Percentiles rank a stretch among this genome's conserved stretches.
These are phyloP conservation scores for Sphagnurus paluster DNA, from an alignment of 1,284 basidiomycete species.

Conservation along the genomic window DNA sequence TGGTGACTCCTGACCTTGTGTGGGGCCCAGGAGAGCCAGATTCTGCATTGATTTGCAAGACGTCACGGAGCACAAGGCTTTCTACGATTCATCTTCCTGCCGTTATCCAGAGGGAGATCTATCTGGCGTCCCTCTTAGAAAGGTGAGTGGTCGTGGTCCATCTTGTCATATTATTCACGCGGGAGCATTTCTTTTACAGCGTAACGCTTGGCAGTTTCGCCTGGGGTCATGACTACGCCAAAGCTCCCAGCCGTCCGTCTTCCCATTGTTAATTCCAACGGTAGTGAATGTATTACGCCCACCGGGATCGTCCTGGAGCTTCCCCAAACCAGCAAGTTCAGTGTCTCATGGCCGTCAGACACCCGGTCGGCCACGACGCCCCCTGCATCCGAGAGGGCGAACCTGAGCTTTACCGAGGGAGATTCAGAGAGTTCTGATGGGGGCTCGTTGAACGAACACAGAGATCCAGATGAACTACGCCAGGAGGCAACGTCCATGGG, in stretches of 20 bases:
- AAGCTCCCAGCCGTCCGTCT: constrained; percentile 35
- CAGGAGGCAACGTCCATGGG: constrained; percentile 1
- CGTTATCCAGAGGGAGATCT: too few relatives aligned
- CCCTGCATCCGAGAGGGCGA: constrained; percentile 21
- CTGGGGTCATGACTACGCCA: constrained; percentile 27
- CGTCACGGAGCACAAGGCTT: too few relatives aligned
- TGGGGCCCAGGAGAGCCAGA: too few relatives aligned
- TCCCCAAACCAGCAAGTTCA: constrained; percentile 31
- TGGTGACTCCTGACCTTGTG: too few relatives aligned
- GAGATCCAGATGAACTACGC: constrained; percentile 2
- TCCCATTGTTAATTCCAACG: constrained; percentile 26
- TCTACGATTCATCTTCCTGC: too few relatives aligned
- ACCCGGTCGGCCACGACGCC: constrained; percentile 20
- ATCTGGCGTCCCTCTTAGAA: too few relatives aligned
- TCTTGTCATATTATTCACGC: too few relatives aligned
- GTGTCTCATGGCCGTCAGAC: constrained; percentile 32
- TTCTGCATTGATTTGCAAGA: too few relatives aligned
- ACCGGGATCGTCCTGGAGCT: constrained; percentile 30
- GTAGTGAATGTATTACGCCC: constrained; percentile 28
- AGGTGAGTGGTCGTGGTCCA: too few relatives aligned
- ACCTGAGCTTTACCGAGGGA: constrained; percentile 23
- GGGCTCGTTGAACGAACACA: constrained; percentile 25
- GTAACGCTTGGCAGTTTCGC: background rate
- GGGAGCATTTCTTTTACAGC: background rate
- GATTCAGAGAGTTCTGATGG: constrained; percentile 25